phyloP scores from a whole-genome alignment of 805 yeast species.

The Saturnispora zaruensis region DNA sequence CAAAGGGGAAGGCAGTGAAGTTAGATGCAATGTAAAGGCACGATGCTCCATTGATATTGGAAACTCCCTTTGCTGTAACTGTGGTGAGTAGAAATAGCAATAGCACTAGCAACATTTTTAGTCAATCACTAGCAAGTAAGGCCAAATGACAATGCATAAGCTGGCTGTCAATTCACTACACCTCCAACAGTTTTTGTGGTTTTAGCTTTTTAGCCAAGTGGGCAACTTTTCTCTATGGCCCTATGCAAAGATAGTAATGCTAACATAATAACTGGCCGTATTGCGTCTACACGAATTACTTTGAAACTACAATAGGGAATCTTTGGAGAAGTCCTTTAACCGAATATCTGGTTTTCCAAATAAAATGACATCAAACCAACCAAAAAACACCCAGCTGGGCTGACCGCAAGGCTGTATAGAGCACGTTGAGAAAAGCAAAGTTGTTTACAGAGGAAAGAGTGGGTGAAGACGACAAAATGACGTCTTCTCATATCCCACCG shows the following conservation, averaged over 20 bases:
- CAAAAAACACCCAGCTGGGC: too few relatives aligned
- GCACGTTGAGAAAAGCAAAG: background rate
- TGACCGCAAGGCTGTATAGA: too few relatives aligned
- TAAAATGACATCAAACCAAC: too few relatives aligned
- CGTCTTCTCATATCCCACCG: background rate
- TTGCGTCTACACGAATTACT: too few relatives aligned
- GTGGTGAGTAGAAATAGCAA: background rate
- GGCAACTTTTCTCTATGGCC: background rate
- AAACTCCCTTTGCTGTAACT: slow-evolving; percentile 22
- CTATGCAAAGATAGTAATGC: too few relatives aligned
- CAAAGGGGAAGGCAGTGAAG: slow-evolving; percentile 27
- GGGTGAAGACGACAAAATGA: background rate
- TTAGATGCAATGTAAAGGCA: slow-evolving; percentile 30
- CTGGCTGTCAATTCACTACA: background rate
- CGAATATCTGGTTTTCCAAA: too few relatives aligned
- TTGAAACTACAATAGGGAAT: too few relatives aligned
- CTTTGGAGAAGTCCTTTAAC: too few relatives aligned
- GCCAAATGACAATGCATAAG: background rate
- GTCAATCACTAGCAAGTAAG: background rate
- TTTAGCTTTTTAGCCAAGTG: background rate
- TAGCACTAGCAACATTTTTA: background rate
- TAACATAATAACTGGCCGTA: too few relatives aligned
- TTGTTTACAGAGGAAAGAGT: background rate
- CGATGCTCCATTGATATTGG: slow-evolving; percentile 31
- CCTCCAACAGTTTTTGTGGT: background rate